Base-by-base conservation (phyloP, 495 filamentous ascomycete species). In the Penicillium longicatenatum region DNA sequence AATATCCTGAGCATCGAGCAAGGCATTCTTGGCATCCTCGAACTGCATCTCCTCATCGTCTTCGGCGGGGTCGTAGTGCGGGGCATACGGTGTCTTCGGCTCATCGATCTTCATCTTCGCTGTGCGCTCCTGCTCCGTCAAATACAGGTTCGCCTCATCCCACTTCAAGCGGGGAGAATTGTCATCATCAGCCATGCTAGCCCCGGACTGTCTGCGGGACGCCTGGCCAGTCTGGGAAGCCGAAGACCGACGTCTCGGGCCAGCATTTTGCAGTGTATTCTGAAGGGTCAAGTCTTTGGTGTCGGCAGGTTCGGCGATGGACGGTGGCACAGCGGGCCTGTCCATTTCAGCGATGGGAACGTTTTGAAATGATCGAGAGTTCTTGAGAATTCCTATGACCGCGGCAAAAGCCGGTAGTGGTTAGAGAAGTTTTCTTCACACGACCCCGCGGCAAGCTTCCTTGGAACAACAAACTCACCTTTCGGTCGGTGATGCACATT, bases 71-170 rank as follows among this genome's bases (percentile, higher is more conserved):
- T 98, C 92, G 66, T 97, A 97, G 59, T 89, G 89, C 64, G 85
- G 88, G 16, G 91, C 94, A 62, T 91, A 98, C 0, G 94, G 94
- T 17, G 94, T 98, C 81, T 98, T 98, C 48, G 94, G 94, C 76
- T 98, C 94, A 62, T 90, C 87, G 66, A 98, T 98, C 80, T 98
- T 98, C 95, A 98, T 98, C 45, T 93, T 98, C 30, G 89, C 84
- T 35, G 86, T 91, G 70, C 90, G 92, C 73, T 98, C 90, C 71
- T 97, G 94, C 76, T 98, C 94, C 5, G 92, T 91, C 12, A 98
- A 81, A 71, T 97, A 98, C 20, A 98, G 79, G 62, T 98, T 98
- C 20, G 91, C 94, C 71, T 98, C 94, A 66, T 98, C 94, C 94
- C 94, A 98, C 70, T 97, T 95, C 54, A 98, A 79, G 12, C 93